These are phyloP conservation scores for Wickerhamomyces canadensis DNA, from an alignment of 805 yeast species.

Conservation along the genomic window DNA sequence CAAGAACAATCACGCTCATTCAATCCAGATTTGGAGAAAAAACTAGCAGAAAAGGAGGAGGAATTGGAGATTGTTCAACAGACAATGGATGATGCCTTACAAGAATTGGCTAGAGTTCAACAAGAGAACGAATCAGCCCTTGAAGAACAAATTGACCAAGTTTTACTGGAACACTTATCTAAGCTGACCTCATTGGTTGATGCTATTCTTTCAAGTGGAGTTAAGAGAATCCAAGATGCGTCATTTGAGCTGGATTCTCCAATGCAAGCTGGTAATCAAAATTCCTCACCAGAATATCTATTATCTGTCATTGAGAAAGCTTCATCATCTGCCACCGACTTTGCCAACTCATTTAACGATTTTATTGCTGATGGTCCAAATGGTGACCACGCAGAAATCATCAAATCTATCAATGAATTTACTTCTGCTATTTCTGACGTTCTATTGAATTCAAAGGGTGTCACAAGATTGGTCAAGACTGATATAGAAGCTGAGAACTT, in stretches of 20 bases:
- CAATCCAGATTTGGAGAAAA: constrained; percentile 33
- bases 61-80: constrained; percentile 77
- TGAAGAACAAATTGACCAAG: constrained; percentile 54
- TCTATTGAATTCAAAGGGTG: constrained; percentile 64
- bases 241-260: constrained; percentile 69
- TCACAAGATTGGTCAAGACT: constrained; percentile 46
- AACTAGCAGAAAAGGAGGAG: constrained; percentile 61
- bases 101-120: constrained; percentile 48
- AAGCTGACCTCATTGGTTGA: constrained; percentile 58
- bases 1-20: constrained; percentile 20
- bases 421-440: constrained; percentile 58
- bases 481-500: constrained; percentile 49
- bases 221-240: constrained; percentile 68
- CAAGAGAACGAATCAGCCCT: constrained; percentile 44
- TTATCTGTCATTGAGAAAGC: constrained; percentile 66
- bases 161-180: constrained; percentile 40
- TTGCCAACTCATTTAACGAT: constrained; percentile 70
- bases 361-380: constrained; percentile 72
- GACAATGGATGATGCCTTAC: constrained; percentile 67
- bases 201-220: constrained; percentile 62
- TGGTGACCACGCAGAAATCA: constrained; percentile 55
- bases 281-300: constrained; percentile 64
- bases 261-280: constrained; percentile 76
- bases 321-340: constrained; percentile 68
- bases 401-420: constrained; percentile 57